Base-by-base conservation (phyloP, 371 early-diverging fungal genomes). In the Mortierella sp. region DNA sequence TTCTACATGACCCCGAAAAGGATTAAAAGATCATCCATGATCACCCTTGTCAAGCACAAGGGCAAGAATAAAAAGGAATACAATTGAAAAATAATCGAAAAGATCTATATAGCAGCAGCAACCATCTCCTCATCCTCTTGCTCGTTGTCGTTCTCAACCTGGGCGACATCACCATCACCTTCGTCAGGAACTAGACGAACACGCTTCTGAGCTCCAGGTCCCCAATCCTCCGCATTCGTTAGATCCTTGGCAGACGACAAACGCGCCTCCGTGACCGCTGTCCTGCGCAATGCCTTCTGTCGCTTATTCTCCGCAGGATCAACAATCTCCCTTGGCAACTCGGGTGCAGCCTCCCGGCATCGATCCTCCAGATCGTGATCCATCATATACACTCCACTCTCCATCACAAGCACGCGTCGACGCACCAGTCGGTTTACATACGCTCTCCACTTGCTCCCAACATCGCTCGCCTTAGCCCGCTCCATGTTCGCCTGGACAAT, bases 121-220 rank as follows among this genome's bases (percentile, higher is more conserved):
- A 24, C 68, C 68, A 68, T 68, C 11, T 68, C 68, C 41, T 68
- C 68, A 2, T 41, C 68, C 35, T 8, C 41, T 8, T 68, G 41
- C 68, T 38, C 38, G 3, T 10, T n/a, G 54, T 63, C 35, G 5
- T 6, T 35, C 24, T 68, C 41, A 38, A 21, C 11, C 24, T 38
- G 24, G 21, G 1, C 43, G 21, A 35, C 1, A 32, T 4, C 18
- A 4, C 35, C 35, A 6, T 29, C 32, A 1, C 18, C 35, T 12
- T 29, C 63, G 16, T 16, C 21, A 32, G 63, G 21, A 12, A 63
- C 68, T 16, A 38, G 18, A 35, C 38, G 41, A 24, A 68, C 24
- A 41, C 68, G 68, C 68, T 68, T 68, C 18, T 68, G 41, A 38
- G 68, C 68, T 10, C 43, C 68, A 38, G 41, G 68, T 21, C 68